Base-by-base conservation (phyloP, 495 filamentous ascomycete species). In the Hypoxylon fragiforme region DNA sequence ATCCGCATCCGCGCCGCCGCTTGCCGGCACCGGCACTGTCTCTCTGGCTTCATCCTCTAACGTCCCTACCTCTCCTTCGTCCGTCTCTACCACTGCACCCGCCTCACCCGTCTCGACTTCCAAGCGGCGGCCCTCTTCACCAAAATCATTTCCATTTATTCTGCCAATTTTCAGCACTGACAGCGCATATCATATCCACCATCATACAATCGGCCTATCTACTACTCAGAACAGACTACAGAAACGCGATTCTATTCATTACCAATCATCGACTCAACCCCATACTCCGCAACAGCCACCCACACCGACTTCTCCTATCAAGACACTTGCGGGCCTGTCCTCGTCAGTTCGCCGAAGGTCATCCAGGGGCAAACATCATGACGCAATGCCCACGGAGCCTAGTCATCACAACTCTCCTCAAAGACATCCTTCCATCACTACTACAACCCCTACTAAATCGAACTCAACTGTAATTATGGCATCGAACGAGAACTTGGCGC, bases 321-420 rank as follows among this genome's bases (percentile, higher is more conserved):
- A 54, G 32, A 41, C 34, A 20, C 15, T 44, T 24, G 41, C 54
- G 30, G 49, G 54, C 44, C 18, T 49, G 11, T 42, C 54, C 21
- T 62, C 50, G 38, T 50, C 50, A 30, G 32, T 44, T 16, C 44
- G 57, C 32, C 57, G 52, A 38, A 53, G 43, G 46, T 50, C 50
- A 16, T 46, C 48, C 50, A 51, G 32, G 47, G 35, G 58, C 35
- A 58, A 62, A 56, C 47, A 67, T 41, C 65, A 74, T 70, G 65
- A 67, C 52, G 60, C 62, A 61, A 73, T 73, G 73, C 50, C 57
- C 47, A 46, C 52, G 37, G 69, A 71, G 36, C 45, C 63, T 42
- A 61, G 47, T 22, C 53, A 60, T 49, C 44, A 35, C 48, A 44
- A 40, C 31, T 15, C 66, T 32, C 40, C 58, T 59, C 52, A 51